Evolutionary conservation across 1,284 basidiomycete genomes (phyloP).

Genomic region (Cystodermella granulosa): DNA sequence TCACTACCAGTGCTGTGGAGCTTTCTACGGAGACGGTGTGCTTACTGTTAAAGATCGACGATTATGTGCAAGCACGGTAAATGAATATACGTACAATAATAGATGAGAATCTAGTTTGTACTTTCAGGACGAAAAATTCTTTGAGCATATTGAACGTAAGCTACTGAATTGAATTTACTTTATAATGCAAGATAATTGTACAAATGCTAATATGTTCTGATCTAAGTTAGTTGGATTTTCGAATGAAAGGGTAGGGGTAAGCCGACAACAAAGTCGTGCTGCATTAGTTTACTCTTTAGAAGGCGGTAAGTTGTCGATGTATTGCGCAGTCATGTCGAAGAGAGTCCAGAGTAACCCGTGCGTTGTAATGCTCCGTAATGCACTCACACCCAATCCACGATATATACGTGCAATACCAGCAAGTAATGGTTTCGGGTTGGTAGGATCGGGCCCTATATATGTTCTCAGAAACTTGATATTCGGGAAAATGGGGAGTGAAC

Average conservation of each 20-base stretch:
- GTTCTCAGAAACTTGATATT: too few relatives aligned
- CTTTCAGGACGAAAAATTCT: background rate
- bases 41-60: constrained; percentile 92
- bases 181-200: constrained; percentile 22
- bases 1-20: constrained; percentile 93
- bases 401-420: constrained; percentile 73
- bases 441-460: constrained; percentile 70
- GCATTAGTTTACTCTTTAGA: background rate
- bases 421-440: constrained; percentile 62
- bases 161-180: too few relatives aligned
- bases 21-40: constrained; percentile 97
- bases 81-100: too few relatives aligned
- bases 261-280: background rate
- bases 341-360: constrained; percentile 80
- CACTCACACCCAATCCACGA: constrained; percentile 80
- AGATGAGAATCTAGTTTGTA: too few relatives aligned
- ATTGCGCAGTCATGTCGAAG: constrained; percentile 69
- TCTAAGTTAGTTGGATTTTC: constrained; percentile 8
- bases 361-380: constrained; percentile 75
- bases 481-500: constrained; percentile 5
- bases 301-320: constrained; percentile 65
- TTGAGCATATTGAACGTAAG: background rate
- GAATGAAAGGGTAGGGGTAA: background rate
- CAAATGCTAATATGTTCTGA: constrained; percentile 23
- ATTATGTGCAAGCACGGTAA: constrained; percentile 79